Conservation (phyloP, 2,329 filamentous ascomycete genomes). For the Gremmenia infestans region DNA sequence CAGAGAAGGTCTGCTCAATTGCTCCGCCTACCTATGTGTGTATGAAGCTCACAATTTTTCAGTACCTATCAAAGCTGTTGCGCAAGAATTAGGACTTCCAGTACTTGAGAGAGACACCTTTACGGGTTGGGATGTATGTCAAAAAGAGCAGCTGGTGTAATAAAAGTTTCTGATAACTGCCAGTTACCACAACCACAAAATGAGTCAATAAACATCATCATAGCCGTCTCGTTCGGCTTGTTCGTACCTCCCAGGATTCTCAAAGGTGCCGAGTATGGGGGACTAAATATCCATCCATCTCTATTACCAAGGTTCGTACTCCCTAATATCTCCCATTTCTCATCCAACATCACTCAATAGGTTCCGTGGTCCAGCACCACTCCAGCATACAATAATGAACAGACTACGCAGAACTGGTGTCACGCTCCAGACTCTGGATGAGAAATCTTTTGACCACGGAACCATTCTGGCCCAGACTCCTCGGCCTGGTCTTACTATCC, state of each 20-base stretch:
- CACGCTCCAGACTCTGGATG: slow-evolving; percentile 81
- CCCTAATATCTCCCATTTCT: neutral
- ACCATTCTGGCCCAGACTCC: slow-evolving; percentile 66
- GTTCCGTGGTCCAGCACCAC: slow-evolving; percentile 78
- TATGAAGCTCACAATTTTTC: slow-evolving; percentile 1
- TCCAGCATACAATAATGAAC: slow-evolving; percentile 76
- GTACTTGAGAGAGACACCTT: slow-evolving; percentile 79
- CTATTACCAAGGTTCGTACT: slow-evolving; percentile 68
- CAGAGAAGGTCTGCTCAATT: slow-evolving; percentile 23
- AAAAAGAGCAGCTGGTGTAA: neutral
- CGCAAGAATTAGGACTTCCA: slow-evolving; percentile 56
- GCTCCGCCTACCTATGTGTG: neutral
- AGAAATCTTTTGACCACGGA: slow-evolving; percentile 72
- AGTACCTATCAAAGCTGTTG: slow-evolving; percentile 71
- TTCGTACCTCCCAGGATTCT: slow-evolving; percentile 79
- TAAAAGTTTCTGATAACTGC: slow-evolving; percentile 1
- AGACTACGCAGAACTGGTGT: slow-evolving; percentile 62
- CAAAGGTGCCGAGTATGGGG: slow-evolving; percentile 67
- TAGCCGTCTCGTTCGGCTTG: slow-evolving; percentile 92
- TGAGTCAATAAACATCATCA: slow-evolving; percentile 64
- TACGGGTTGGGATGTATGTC: slow-evolving; percentile 67
- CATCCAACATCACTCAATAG: slow-evolving; percentile 35
- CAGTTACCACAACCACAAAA: slow-evolving; percentile 48
- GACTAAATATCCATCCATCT: slow-evolving; percentile 90
- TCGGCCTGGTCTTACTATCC: slow-evolving; percentile 48